Percentiles rank a stretch among this genome's conserved stretches.
phyloP scores from a whole-genome alignment of 2,329 filamentous ascomycete genomes.

The Aspergillus fischeri region DNA sequence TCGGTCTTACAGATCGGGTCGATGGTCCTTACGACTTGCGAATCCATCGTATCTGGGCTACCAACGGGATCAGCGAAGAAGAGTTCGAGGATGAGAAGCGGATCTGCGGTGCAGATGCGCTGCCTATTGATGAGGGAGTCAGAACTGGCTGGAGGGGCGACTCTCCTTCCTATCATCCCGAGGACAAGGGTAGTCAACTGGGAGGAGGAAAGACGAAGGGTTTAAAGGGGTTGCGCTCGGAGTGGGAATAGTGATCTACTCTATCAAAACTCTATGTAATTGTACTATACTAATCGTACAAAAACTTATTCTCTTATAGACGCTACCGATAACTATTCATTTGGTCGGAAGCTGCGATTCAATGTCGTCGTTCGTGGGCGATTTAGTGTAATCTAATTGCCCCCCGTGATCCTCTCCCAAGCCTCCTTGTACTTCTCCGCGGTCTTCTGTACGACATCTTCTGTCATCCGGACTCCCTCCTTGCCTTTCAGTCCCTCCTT shows the following conservation, averaged over 20 bases:
- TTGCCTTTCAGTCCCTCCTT: constrained; percentile 69
- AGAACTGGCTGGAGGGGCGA: constrained; percentile 23
- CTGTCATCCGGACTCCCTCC: constrained; percentile 66
- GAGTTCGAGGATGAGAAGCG: constrained; percentile 39
- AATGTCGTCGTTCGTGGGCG: background rate
- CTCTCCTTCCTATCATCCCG: constrained; percentile 3
- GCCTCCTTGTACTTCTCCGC: constrained; percentile 71
- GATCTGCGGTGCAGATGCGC: constrained; percentile 38
- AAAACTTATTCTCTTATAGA: constrained; percentile 3
- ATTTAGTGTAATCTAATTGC: constrained; percentile 33
- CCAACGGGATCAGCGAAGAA: constrained; percentile 58
- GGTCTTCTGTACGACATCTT: constrained; percentile 66
- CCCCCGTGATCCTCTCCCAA: constrained; percentile 64
- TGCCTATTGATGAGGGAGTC: constrained; percentile 35
- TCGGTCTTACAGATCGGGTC: constrained; percentile 83
- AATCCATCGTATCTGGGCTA: constrained; percentile 86
- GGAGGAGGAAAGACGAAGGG: constrained; percentile 27
- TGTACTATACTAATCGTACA: background rate
- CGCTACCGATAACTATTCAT: background rate
- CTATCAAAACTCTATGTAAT: constrained; percentile 2
- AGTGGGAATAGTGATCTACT: constrained; percentile 26
- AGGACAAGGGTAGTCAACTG: constrained; percentile 9
- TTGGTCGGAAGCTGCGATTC: no score
- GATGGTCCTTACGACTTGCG: constrained; percentile 84
- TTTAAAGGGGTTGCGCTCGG: constrained; percentile 31